Evolutionary conservation across 2,329 filamentous ascomycete genomes (phyloP).

Genomic region (Bipolaris oryzae): DNA sequence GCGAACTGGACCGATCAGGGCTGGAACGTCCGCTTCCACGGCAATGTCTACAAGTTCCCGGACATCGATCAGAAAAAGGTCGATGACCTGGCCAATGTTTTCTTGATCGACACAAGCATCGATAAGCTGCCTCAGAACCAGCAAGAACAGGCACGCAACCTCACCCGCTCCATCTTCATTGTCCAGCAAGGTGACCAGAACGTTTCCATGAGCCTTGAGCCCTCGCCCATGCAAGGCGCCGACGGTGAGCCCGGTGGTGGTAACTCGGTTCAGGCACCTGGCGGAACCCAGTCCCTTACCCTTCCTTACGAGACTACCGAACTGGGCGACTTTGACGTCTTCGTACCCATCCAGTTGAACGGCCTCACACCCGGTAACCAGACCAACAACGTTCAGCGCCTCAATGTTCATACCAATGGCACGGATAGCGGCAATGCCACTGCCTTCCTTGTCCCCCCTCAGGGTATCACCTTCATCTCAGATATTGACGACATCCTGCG

Average conservation of each 20-base stretch:
- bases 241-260: conserved; percentile 56
- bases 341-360: conserved; percentile 65
- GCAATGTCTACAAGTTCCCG: conserved; percentile 81
- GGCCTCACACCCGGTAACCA: conserved; percentile 66
- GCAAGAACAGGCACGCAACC: conserved; percentile 71
- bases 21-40: conserved; percentile 78
- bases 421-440: conserved; percentile 73
- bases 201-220: conserved; percentile 68
- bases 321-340: conserved; percentile 75
- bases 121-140: conserved; percentile 63
- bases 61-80: conserved; percentile 69
- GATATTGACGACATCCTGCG: conserved; percentile 83
- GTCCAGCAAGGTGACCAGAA: conserved; percentile 71
- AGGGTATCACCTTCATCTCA: conserved; percentile 73
- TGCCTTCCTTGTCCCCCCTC: conserved; percentile 73
- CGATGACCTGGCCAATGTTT: conserved; percentile 71
- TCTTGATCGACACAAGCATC: conserved; percentile 70
- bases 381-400: conserved; percentile 67
- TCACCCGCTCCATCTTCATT: conserved; percentile 76
- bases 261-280: conserved; percentile 59
- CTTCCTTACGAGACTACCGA: conserved; percentile 70
- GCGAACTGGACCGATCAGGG: conserved; percentile 80
- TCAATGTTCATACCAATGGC: conserved; percentile 71
- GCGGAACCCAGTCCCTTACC: conserved; percentile 66
- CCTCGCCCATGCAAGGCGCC: conserved; percentile 62